Conservation (phyloP, 352 stramenopile species). For the Phytophthora litchii region DNA sequence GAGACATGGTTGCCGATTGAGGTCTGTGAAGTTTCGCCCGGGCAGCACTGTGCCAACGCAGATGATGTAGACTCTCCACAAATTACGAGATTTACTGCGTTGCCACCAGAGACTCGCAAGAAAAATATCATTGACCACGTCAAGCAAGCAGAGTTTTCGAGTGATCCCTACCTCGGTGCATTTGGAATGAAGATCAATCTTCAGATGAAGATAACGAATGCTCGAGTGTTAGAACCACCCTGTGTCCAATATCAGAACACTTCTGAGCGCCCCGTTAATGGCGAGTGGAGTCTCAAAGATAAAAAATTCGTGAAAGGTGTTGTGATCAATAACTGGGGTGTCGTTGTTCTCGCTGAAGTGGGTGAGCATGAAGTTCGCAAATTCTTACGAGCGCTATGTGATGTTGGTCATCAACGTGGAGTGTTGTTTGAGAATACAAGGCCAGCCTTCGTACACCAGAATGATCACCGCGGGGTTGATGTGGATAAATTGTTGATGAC, state of each 20-base stretch:
- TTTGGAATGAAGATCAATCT: conserved; percentile 58
- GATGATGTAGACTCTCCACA: conserved; percentile 73
- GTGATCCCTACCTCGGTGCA: conserved; percentile 49
- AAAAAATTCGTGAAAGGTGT: conserved; percentile 56
- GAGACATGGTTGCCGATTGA: conserved; percentile 73
- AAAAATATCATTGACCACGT: conserved; percentile 53
- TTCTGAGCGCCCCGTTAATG: conserved; percentile 54
- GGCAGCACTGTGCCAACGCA: conserved; percentile 60
- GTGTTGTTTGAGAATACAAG: conserved; percentile 37
- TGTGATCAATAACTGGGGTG: conserved; percentile 46
- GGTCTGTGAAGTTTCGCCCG: conserved; percentile 59
- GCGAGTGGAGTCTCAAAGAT: conserved; percentile 69
- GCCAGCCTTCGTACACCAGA: conserved; percentile 37
- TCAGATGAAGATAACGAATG: conserved; percentile 41
- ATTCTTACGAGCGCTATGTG: conserved; percentile 38
- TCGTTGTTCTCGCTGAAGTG: conserved; percentile 42
- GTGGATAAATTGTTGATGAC: conserved; percentile 56
- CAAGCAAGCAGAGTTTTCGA: conserved; percentile 49
- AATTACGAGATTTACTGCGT: conserved; percentile 63
- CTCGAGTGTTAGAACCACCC: conserved; percentile 45
- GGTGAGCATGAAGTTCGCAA: conserved; percentile 21
- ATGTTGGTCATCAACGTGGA: conserved; percentile 25
- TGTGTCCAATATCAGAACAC: conserved; percentile 53
- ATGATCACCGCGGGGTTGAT: conserved; percentile 24
- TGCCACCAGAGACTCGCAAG: conserved; percentile 37